Evolutionary conservation across 1,284 basidiomycete genomes (phyloP).

Genomic region (Tylopilus orsonianus): DNA sequence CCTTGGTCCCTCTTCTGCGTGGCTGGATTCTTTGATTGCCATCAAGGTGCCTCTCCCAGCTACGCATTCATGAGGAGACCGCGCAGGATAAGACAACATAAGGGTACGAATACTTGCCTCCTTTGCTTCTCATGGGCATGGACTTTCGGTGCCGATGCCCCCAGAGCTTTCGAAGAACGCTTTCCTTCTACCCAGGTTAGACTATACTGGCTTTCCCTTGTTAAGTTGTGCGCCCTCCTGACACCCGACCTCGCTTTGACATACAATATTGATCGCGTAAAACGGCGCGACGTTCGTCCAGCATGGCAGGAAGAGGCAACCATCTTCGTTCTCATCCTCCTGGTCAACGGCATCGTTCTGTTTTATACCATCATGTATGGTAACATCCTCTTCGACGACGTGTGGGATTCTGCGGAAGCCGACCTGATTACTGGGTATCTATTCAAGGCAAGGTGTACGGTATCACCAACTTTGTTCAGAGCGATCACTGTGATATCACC

Average conservation of each 20-base stretch:
- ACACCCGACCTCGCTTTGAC: slow-evolving; percentile 75
- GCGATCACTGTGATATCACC: slow-evolving; percentile 81
- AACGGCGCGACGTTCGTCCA: slow-evolving; percentile 90
- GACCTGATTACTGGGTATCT: slow-evolving; percentile 81
- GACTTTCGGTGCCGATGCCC: slow-evolving; percentile 57
- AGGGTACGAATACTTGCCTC: slow-evolving; percentile 32
- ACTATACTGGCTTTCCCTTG: slow-evolving; percentile 65
- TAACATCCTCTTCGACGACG: slow-evolving; percentile 84
- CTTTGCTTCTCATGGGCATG: slow-evolving; percentile 42
- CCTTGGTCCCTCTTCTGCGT: slow-evolving; percentile 81
- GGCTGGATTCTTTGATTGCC: slow-evolving; percentile 75
- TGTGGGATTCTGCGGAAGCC: slow-evolving; percentile 80
- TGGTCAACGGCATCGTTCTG: slow-evolving; percentile 81
- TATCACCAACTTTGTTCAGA: slow-evolving; percentile 82
- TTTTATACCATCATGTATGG: slow-evolving; percentile 95
- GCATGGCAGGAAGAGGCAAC: slow-evolving; percentile 98
- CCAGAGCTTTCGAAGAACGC: slow-evolving; percentile 75
- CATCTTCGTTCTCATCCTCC: slow-evolving; percentile 85
- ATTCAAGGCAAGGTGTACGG: slow-evolving; percentile 95
- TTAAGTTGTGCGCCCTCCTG: slow-evolving; percentile 81
- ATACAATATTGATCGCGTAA: slow-evolving; percentile 86
- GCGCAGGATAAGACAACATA: slow-evolving; percentile 55
- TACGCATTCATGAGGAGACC: slow-evolving; percentile 38
- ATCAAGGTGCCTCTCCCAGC: slow-evolving; percentile 42
- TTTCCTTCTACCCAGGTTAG: slow-evolving; percentile 77